These are phyloP conservation scores for Tripidium arundinaceum DNA, from an alignment of 202 grass and related monocot genomes.

Conservation along the genomic window DNA sequence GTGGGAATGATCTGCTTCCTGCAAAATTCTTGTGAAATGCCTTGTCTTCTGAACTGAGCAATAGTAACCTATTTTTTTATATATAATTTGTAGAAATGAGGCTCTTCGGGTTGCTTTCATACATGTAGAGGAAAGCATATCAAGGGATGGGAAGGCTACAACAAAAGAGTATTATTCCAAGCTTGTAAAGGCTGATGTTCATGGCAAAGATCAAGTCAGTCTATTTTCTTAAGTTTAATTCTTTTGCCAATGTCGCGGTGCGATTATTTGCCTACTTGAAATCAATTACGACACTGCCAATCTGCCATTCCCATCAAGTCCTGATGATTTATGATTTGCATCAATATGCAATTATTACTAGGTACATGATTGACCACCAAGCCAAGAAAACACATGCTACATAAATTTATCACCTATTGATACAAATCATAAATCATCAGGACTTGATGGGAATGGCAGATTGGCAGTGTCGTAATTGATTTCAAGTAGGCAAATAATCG, in stretches of 20 bases:
- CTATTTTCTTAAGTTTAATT: constrained; percentile 12
- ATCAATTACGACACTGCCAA: not conserved
- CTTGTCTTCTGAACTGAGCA: not conserved
- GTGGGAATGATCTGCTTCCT: not conserved
- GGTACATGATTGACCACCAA: not conserved
- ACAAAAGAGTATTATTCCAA: constrained; percentile 87
- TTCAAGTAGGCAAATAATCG: constrained; percentile 5
- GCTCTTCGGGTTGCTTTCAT: constrained; percentile 98
- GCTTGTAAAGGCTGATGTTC: constrained; percentile 91
- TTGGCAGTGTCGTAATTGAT: not conserved
- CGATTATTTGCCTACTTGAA: constrained; percentile 5
- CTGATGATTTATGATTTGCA: not conserved
- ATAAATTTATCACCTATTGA: not conserved
- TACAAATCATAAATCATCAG: not conserved
- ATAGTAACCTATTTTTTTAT: constrained; percentile 11
- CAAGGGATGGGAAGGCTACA: constrained; percentile 26
- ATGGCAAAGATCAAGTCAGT: constrained; percentile 92
- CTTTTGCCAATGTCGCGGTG: not conserved
- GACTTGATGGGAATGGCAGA: not conserved
- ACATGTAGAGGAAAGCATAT: constrained; percentile 60
- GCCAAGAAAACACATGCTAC: not conserved
- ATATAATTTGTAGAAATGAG: constrained; percentile 74
- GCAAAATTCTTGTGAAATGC: not conserved
- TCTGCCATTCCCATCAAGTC: not conserved
- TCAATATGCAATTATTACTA: not conserved